phyloP scores from a whole-genome alignment of 2,329 filamentous ascomycete species.

The Pseudogymnoascus sp. region DNA sequence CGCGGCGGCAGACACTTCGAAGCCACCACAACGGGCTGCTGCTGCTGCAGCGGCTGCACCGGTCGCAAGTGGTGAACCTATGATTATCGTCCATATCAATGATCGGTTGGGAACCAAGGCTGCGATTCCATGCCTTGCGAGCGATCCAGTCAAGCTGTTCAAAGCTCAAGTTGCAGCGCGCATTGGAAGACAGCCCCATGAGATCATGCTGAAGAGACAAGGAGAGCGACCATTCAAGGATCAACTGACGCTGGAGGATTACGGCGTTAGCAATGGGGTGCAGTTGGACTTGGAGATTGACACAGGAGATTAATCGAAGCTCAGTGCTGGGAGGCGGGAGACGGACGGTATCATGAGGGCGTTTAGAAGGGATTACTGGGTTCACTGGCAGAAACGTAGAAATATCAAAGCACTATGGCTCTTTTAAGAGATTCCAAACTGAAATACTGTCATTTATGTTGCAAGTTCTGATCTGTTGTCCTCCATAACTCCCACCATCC shows the following conservation, averaged over 20 bases:
- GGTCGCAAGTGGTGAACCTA: slow-evolving; percentile 52
- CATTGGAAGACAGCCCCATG: slow-evolving; percentile 81
- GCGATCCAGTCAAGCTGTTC: slow-evolving; percentile 77
- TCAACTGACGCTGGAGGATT: slow-evolving; percentile 78
- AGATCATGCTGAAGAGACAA: slow-evolving; percentile 88
- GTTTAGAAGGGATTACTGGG: neutral
- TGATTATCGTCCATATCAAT: slow-evolving; percentile 93
- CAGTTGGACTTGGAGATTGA: slow-evolving; percentile 32
- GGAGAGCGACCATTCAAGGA: slow-evolving; percentile 93
- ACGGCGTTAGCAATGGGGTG: slow-evolving; percentile 88
- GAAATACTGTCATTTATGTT: neutral
- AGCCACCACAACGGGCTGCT: slow-evolving; percentile 20
- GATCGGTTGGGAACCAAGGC: slow-evolving; percentile 95
- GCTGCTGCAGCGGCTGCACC: slow-evolving; percentile 19
- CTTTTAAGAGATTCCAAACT: neutral
- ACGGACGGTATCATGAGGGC: neutral
- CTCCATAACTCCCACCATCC: neutral
- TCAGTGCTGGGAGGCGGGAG: neutral
- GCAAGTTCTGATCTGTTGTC: neutral
- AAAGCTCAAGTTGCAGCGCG: slow-evolving; percentile 86
- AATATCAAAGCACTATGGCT: neutral
- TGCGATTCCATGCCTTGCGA: slow-evolving; percentile 80
- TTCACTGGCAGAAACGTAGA: neutral
- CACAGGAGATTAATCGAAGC: slow-evolving; percentile 26
- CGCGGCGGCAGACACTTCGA: neutral